These are phyloP conservation scores for Graphium sp. DNA, from an alignment of 2,329 filamentous ascomycete genomes.

Conservation along the genomic window DNA sequence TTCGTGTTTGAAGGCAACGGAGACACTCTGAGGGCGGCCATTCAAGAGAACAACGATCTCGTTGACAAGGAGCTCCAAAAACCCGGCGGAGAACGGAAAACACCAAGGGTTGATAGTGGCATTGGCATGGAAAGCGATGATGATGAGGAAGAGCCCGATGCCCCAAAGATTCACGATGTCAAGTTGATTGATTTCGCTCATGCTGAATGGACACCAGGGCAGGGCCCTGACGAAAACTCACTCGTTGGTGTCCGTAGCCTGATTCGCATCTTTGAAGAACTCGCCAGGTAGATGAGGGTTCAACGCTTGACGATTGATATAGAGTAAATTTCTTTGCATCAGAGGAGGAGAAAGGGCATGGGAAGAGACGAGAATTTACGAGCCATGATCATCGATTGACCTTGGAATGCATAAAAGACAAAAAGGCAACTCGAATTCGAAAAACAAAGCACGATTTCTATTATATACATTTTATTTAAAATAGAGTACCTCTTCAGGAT, in stretches of 20 bases:
- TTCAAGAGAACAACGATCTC: conserved; percentile 34
- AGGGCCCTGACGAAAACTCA: conserved; percentile 74
- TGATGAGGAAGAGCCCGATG: conserved; percentile 29
- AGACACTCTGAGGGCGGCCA: conserved; percentile 29
- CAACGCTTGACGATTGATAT: too few species aligned
- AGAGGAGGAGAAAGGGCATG: too few species aligned
- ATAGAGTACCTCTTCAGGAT: too few species aligned
- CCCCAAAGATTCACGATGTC: conserved; percentile 47
- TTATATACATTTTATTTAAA: too few species aligned
- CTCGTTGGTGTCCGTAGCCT: conserved; percentile 60
- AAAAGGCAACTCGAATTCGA: too few species aligned
- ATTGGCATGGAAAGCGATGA: conserved; percentile 29
- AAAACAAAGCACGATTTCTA: too few species aligned
- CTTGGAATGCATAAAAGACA: too few species aligned
- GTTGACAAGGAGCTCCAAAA: conserved; percentile 38
- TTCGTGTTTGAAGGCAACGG: conserved; percentile 51
- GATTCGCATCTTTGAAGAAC: conserved; percentile 50
- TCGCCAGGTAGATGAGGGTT: conserved; percentile 29
- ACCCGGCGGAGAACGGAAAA: conserved; percentile 13
- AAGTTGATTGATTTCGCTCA: conserved; percentile 97
- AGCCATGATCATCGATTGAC: too few species aligned
- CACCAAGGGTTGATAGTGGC: conserved; percentile 35
- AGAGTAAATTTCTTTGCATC: too few species aligned
- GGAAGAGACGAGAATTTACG: too few species aligned
- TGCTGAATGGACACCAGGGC: conserved; percentile 64